Base-by-base conservation (phyloP, 2,329 filamentous ascomycete genomes). In the Ascochyta viciae-villosae region DNA sequence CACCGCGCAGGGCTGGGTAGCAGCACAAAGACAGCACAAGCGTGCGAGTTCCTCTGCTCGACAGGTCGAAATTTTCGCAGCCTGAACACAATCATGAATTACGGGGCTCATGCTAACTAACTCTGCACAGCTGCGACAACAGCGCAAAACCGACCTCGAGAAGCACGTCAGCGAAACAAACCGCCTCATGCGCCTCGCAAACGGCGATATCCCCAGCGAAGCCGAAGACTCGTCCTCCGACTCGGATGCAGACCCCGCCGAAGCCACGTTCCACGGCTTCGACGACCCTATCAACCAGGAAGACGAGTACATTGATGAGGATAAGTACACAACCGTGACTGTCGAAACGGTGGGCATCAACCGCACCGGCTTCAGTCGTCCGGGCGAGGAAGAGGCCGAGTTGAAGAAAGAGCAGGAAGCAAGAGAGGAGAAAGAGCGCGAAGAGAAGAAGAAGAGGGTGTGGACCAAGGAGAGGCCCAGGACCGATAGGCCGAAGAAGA, bases 281-380 rank as follows among this genome's bases (percentile, higher is more conserved):
- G 54, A 58, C 34, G 87, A 89, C 63, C 74, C 54, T 44, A 82
- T 86, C 22, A 88, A 96, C 72, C 87, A 91, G 65, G 90, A 96
- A 74, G 92, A 94, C 64, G 92, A 98, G 75, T 99, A 97, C 77
- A 86, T 97, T 63, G 95, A 99, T 75, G 95, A 98, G 74, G 94
- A 97, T 75, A 90, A 90, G 72, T 97, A 92, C 74, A 98, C 95
- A 0, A 96, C 92, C 0, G 95, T 99, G 24, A 97, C 91, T 0
- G 88, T 99, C 1, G 94, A 97, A 74, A 89, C 90, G 10, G 92
- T 99, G 64, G 89, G 89, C 60, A 85, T 96, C 15, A 88, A 89
- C 12, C 86, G 86, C 63, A 87, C 92, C 51, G 91, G 91, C 0
- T 78, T 96, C 43, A 82, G 85, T 54, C 88, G 85, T 65, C 80